These are phyloP conservation scores for Carpinus viminea DNA, from an alignment of 306 rosid species.

Conservation along the genomic window DNA sequence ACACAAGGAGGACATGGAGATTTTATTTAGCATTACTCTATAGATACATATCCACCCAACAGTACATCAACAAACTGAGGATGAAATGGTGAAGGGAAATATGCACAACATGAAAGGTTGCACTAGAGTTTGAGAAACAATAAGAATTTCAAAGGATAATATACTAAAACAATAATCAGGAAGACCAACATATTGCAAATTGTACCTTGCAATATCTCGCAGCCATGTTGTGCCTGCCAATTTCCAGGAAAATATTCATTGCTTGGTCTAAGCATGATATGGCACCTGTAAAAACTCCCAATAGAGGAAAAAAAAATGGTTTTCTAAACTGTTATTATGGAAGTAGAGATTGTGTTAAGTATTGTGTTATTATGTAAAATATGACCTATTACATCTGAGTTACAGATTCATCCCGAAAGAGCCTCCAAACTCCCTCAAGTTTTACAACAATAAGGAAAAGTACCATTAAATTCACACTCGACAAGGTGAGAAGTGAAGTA, in stretches of 20 bases:
- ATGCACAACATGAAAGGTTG: slow-evolving; percentile 1
- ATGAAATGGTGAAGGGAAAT: slow-evolving; percentile 7
- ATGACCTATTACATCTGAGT: neutral
- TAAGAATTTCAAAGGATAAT: neutral
- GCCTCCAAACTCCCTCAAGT: neutral
- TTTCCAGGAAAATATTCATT: slow-evolving; percentile 40
- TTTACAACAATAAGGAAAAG: neutral
- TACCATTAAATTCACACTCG: neutral
- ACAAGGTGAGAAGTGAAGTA: neutral
- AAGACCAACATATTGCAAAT: neutral
- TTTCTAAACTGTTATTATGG: neutral
- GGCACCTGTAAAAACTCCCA: slow-evolving; percentile 37
- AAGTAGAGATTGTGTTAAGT: neutral
- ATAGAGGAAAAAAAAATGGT: neutral
- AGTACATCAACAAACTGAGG: neutral
- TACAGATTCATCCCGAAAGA: neutral
- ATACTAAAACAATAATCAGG: slow-evolving; percentile 9
- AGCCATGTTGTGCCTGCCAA: slow-evolving; percentile 49
- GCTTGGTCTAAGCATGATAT: slow-evolving; percentile 53
- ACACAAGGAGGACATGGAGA: too few relatives aligned
- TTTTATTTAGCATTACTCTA: too few relatives aligned
- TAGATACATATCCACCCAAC: neutral
- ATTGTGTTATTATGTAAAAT: neutral
- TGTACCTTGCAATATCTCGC: slow-evolving; percentile 54
- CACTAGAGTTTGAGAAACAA: slow-evolving; percentile 5